Percentiles rank a stretch among this genome's conserved stretches.
These are phyloP conservation scores for Cutaneotrichosporon cutaneum DNA, from an alignment of 1,284 basidiomycete genomes.

Conservation along the genomic window DNA sequence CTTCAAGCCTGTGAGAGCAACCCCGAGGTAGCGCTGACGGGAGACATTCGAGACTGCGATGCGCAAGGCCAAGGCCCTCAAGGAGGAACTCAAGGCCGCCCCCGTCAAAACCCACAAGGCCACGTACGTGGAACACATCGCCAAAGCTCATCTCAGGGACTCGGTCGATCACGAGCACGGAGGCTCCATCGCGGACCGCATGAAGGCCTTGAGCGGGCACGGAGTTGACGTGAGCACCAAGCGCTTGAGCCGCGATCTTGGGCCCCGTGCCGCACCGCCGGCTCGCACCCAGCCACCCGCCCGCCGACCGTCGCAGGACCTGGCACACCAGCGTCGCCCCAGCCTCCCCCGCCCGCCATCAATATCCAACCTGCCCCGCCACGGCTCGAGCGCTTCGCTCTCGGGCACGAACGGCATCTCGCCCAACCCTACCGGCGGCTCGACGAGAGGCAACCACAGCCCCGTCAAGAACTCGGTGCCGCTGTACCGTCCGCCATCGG, in stretches of 20 bases:
- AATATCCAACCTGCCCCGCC: background rate
- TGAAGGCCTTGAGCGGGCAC: constrained; percentile 48
- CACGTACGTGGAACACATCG: background rate
- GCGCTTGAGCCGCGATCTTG: constrained; percentile 39
- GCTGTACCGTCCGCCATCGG: background rate
- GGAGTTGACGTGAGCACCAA: constrained; percentile 49
- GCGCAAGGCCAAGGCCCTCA: constrained; percentile 41
- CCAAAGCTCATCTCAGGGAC: background rate
- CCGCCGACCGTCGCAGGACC: background rate
- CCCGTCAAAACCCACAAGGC: background rate
- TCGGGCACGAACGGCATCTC: constrained; percentile 3
- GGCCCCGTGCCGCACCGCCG: background rate
- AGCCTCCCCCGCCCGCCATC: constrained; percentile 5
- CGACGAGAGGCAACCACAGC: background rate
- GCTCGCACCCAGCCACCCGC: background rate
- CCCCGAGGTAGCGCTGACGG: background rate
- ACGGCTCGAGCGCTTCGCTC: background rate
- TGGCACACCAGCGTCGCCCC: background rate
- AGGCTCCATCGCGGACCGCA: constrained; percentile 52
- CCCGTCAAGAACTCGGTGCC: background rate
- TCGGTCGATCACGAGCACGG: constrained; percentile 24
- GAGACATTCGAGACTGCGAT: constrained; percentile 43
- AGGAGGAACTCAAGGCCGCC: constrained; percentile 33
- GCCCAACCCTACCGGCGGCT: background rate
- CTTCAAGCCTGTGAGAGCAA: constrained; percentile 40